Conservation (phyloP, 2,329 filamentous ascomycete species). For the Xylaria sp. region DNA sequence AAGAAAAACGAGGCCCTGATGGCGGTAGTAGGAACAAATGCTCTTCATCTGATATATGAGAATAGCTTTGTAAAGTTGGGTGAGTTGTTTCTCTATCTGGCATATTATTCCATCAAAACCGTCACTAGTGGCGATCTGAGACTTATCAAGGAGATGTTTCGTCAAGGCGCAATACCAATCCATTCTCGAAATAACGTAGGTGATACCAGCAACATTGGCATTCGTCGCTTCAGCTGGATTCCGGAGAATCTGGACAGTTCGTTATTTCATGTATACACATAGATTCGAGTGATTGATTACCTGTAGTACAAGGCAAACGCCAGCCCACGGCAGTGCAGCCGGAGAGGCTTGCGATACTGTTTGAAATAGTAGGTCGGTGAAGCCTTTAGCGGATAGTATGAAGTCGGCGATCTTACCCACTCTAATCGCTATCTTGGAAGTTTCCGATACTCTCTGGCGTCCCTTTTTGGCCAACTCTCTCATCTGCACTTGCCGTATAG, state of each 20-base stretch:
- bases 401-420: conserved; percentile 43
- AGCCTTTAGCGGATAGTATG: conserved; percentile 43
- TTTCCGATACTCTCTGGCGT: conserved; percentile 44
- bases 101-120: conserved; percentile 31
- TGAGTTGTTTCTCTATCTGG: conserved; percentile 46
- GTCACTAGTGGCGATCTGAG: conserved; percentile 19
- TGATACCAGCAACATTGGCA: conserved; percentile 51
- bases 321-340: conserved; percentile 54
- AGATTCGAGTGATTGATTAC: conserved; percentile 40
- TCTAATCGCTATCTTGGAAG: conserved; percentile 43
- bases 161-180: conserved; percentile 54
- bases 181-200: conserved; percentile 53
- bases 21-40: conserved; percentile 52
- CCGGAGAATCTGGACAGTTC: conserved; percentile 45
- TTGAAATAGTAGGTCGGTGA: conserved; percentile 40
- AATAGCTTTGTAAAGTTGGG: conserved; percentile 53
- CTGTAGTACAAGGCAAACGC: conserved; percentile 51
- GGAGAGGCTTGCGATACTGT: conserved; percentile 48
- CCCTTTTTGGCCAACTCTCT: conserved; percentile 47
- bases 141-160: conserved; percentile 44
- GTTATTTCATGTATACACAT: conserved; percentile 18
- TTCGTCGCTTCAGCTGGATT: conserved; percentile 46
- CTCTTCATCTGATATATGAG: conserved; percentile 57
- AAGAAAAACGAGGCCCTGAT: conserved; percentile 46
- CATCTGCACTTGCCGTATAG: conserved; percentile 48